These are phyloP conservation scores for Dovyalis caffra DNA, from an alignment of 345 rosid species.

Conservation along the genomic window DNA sequence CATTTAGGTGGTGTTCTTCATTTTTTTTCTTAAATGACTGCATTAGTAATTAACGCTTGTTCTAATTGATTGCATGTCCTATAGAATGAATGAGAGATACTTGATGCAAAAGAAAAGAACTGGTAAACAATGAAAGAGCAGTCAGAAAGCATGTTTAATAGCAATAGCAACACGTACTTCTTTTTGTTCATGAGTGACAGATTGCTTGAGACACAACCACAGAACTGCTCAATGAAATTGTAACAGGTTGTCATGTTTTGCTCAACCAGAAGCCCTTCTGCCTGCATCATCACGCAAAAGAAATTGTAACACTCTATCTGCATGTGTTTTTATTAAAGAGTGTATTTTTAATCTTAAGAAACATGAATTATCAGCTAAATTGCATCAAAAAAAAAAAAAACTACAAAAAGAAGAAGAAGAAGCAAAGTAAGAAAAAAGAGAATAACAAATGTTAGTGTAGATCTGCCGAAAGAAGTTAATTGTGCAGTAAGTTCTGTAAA, in stretches of 20 bases:
- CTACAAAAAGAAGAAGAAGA: background rate
- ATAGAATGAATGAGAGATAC: background rate
- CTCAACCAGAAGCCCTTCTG: constrained; percentile 71
- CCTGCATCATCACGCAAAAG: constrained; percentile 42
- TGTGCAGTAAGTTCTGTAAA: background rate
- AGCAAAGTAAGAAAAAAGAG: background rate
- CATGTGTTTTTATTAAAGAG: background rate
- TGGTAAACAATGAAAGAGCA: background rate
- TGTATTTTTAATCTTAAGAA: background rate
- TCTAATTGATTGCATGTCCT: background rate
- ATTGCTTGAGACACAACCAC: constrained; percentile 44
- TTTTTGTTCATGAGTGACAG: constrained; percentile 58
- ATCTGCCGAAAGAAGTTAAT: background rate
- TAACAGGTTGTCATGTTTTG: constrained; percentile 55
- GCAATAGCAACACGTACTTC: constrained; percentile 37
- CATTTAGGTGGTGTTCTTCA: background rate
- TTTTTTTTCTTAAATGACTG: background rate
- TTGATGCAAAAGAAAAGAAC: background rate
- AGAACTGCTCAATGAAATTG: constrained; percentile 52
- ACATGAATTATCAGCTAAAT: background rate
- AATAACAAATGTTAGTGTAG: background rate
- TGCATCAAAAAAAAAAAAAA: constrained; percentile 7
- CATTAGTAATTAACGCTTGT: background rate
- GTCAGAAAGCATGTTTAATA: background rate
- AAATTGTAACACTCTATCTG: background rate